Evolutionary conservation across 2,329 filamentous ascomycete species (phyloP), one percentile per base, ranked within the genome.

Genomic region (Domatiomyces globalis): DNA sequence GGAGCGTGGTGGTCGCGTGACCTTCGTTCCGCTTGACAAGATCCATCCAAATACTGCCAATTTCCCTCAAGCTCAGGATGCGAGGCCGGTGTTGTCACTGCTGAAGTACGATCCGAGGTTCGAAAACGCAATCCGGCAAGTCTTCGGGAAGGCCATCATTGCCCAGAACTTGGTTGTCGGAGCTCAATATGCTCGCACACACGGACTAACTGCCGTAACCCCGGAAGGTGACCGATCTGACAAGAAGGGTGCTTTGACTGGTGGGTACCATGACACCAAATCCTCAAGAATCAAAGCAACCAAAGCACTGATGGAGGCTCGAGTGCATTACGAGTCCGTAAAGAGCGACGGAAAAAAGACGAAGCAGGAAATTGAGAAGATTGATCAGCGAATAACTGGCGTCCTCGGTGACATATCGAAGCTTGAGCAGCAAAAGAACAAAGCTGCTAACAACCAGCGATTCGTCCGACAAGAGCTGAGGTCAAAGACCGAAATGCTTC

Each of bases 111-210:
- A 95, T 49, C 63, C 75, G 1, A 74, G 72, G 55, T 95, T 83
- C 60, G 87, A 94, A 53, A 84, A 80, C 61, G 92, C 92, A 0
- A 92, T 98, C 66, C 82, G 86, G 63, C 89, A 95, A 64, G 87
- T 98, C 0, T 98, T 98, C 68, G 92, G 89, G 46, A 94, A 87
- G 67, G 92, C 87, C 0, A 87, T 98, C 49, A 84, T 98, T 51
- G 96, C 92, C 60, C 89, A 90, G 2, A 94, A 87, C 59, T 72
- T 98, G 56, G 80, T 85, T 47, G 80, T 95, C 53, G 92, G 89
- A 46, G 80, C 85, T 10, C 88, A 95, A 63, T 95, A 95, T 65
- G 87, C 92, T 19, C 81, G 90, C 62, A 94, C 85, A 61, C 90
- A 96, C 62, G 85, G 85, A 17, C 82, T 96, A 20, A 88, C 88